Percentiles rank a stretch among this genome's conserved stretches.
These are phyloP conservation scores for Dalbergia cultrata DNA, from an alignment of 306 rosid species.

Conservation along the genomic window DNA sequence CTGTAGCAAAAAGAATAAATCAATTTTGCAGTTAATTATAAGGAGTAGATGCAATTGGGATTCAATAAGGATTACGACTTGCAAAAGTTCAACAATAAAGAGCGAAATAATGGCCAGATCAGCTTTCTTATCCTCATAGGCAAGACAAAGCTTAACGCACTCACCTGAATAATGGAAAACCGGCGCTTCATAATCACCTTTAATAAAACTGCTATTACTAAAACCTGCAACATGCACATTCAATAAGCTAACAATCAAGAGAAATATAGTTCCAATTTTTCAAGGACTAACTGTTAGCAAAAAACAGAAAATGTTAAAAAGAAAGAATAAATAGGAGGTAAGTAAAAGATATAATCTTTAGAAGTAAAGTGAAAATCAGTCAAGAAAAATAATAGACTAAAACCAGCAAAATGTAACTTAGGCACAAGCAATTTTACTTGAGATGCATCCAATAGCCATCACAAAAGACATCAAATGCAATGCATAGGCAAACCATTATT, in stretches of 20 bases:
- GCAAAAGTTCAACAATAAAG: constrained; percentile 2
- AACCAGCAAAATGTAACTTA: constrained; percentile 14
- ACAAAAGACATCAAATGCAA: constrained; percentile 39
- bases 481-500: constrained; percentile 43
- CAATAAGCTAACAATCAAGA: constrained; percentile 41
- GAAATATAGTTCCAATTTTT: constrained; percentile 31
- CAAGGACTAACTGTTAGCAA: constrained; percentile 30
- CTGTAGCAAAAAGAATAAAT: constrained; percentile 61
- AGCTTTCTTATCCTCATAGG: constrained; percentile 12
- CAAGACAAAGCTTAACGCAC: constrained; percentile 35
- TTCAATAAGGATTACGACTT: constrained; percentile 37
- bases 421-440: neutral
- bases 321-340: constrained; percentile 3
- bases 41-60: constrained; percentile 30
- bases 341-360: constrained; percentile 1
- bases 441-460: constrained; percentile 35
- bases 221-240: constrained; percentile 72
- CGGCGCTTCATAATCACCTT: constrained; percentile 94
- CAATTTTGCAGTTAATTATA: constrained; percentile 29
- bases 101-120: constrained; percentile 23
- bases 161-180: constrained; percentile 95
- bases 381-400: constrained; percentile 9
- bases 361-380: constrained; percentile 21
- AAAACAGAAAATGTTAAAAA: neutral
- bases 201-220: constrained; percentile 94